Evolutionary conservation across 2,329 filamentous ascomycete species (phyloP).

Genomic region (Trichoderma oligosporum): DNA sequence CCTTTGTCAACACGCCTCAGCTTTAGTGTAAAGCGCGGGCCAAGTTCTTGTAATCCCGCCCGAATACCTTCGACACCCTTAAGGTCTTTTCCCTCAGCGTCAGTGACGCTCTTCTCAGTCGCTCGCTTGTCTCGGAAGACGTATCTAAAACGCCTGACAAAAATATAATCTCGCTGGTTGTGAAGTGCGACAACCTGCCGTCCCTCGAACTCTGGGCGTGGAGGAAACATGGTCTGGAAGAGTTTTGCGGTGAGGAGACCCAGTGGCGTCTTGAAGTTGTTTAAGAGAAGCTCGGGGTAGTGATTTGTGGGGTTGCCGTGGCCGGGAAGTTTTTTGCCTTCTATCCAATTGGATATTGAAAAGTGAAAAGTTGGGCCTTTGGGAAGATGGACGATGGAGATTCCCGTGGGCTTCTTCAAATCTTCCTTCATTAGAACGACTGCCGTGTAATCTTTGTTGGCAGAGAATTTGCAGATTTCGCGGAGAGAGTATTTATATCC

Average conservation of each 20-base stretch:
- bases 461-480: slow-evolving; percentile 83
- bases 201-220: slow-evolving; percentile 76
- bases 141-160: slow-evolving; percentile 85
- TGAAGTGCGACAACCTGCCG: slow-evolving; percentile 88
- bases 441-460: slow-evolving; percentile 77
- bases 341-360: slow-evolving; percentile 82
- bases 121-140: slow-evolving; percentile 84
- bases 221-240: slow-evolving; percentile 61
- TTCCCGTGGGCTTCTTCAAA: slow-evolving; percentile 73
- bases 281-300: slow-evolving; percentile 84
- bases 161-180: slow-evolving; percentile 95
- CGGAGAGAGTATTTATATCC: slow-evolving; percentile 87
- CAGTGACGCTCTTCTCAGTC: slow-evolving; percentile 82
- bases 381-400: slow-evolving; percentile 82
- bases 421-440: slow-evolving; percentile 86
- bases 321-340: slow-evolving; percentile 80
- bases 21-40: slow-evolving; percentile 73
- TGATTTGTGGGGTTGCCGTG: slow-evolving; percentile 87
- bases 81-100: slow-evolving; percentile 75
- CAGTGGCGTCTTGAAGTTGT: slow-evolving; percentile 91
- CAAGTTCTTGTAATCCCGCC: slow-evolving; percentile 84
- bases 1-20: slow-evolving; percentile 87
- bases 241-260: slow-evolving; percentile 83
- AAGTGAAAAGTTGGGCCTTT: slow-evolving; percentile 90
- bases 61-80: slow-evolving; percentile 81